A percentile compares a stretch with the other conserved stretches of the same genome.
phyloP scores from a whole-genome alignment of 192 early-diverging fungal genomes.

The Diversispora epigaea region DNA sequence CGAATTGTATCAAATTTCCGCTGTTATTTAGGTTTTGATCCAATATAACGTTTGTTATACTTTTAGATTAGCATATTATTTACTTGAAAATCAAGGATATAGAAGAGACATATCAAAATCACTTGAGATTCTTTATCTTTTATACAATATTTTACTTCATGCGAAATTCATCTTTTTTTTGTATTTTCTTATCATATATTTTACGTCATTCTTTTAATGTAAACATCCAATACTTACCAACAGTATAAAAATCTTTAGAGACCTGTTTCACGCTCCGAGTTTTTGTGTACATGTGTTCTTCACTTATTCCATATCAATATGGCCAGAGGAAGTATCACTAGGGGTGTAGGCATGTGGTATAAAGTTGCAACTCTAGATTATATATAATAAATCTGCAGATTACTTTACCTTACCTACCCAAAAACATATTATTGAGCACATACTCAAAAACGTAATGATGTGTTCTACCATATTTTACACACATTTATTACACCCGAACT shows the following conservation, averaged over 20 bases:
- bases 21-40: not conserved
- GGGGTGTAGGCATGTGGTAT: no score
- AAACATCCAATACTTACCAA: not conserved
- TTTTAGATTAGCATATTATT: constrained; percentile 15
- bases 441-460: no score
- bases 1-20: not conserved
- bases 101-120: not conserved
- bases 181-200: not conserved
- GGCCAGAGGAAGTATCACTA: no score
- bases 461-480: no score
- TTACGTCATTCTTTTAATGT: constrained; percentile 11
- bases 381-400: no score
- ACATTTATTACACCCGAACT: no score
- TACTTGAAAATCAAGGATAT: constrained; percentile 3
- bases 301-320: no score
- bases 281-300: no score
- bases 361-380: no score
- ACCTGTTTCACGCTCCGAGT: no score
- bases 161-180: constrained; percentile 4
- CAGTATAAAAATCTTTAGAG: not conserved
- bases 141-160: not conserved
- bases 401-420: no score
- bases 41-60: not conserved
- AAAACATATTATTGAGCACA: no score
- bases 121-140: not conserved